Percentiles rank a stretch among this genome's conserved stretches.
Conservation (phyloP, 768 basidiomycete genomes). For the Tricholoma matsutake region DNA sequence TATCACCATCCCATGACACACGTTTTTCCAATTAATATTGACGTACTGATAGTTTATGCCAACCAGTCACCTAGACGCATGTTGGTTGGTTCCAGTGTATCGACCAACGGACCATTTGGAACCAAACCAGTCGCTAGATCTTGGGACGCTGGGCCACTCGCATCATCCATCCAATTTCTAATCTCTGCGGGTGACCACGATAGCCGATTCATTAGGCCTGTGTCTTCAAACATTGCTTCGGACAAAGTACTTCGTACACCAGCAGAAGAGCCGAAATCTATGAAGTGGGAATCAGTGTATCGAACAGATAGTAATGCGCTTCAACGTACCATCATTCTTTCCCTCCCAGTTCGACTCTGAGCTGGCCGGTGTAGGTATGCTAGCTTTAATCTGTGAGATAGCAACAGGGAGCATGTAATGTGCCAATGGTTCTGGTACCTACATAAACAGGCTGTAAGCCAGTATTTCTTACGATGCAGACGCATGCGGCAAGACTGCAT, state of each 20-base stretch:
- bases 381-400: slow-evolving; percentile 21
- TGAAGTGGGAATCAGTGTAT: neutral
- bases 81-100: neutral
- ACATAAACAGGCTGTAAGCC: slow-evolving; percentile 20
- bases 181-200: slow-evolving; percentile 6
- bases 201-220: slow-evolving; percentile 1
- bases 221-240: slow-evolving; percentile 4
- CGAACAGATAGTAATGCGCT: neutral
- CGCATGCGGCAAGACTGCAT: slow-evolving; percentile 17
- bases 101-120: neutral
- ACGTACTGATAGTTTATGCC: slow-evolving; percentile 5
- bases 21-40: neutral
- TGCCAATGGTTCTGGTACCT: slow-evolving; percentile 42
- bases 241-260: slow-evolving; percentile 20
- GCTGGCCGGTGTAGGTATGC: slow-evolving; percentile 22
- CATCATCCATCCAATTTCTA: slow-evolving; percentile 6
- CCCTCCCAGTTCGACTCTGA: slow-evolving; percentile 46
- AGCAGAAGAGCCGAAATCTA: slow-evolving; percentile 37
- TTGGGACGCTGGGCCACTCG: slow-evolving; percentile 4
- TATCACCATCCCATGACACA: neutral
- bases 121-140: neutral
- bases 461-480: slow-evolving; percentile 8
- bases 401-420: slow-evolving; percentile 23
- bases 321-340: slow-evolving; percentile 34
- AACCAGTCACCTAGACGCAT: slow-evolving; percentile 24